Percentiles rank a stretch among this genome's conserved stretches.
These are phyloP conservation scores for Magnolia officinalis DNA, from an alignment of 164 flowering plant genomes.

Conservation along the genomic window DNA sequence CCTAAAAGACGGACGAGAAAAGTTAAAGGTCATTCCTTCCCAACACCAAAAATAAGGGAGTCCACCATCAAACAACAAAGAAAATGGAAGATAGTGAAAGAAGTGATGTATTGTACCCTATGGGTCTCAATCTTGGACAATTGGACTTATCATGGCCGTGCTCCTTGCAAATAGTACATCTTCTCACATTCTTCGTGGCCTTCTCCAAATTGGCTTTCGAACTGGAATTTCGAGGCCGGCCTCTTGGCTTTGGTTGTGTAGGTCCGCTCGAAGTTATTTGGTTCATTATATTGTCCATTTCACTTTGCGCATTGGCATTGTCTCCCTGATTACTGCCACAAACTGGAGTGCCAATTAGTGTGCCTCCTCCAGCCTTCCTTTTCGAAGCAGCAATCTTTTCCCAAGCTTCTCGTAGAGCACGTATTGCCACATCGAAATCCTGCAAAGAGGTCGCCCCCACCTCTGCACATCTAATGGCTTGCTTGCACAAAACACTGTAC, in stretches of 20 bases:
- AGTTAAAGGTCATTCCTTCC: not conserved
- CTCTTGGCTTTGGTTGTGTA: constrained; percentile 11
- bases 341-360: not conserved
- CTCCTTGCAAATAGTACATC: constrained; percentile 12
- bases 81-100: not conserved
- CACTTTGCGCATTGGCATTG: constrained; percentile 1
- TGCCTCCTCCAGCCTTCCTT: constrained; percentile 39
- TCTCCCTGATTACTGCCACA: constrained; percentile 5
- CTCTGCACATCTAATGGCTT: constrained; percentile 19
- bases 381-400: constrained; percentile 51
- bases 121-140: constrained; percentile 12
- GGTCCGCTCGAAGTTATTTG: constrained; percentile 7
- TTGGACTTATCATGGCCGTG: constrained; percentile 4
- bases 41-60: not conserved
- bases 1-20: not conserved
- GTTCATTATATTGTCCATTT: constrained; percentile 3
- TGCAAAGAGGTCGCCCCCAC: constrained; percentile 16
- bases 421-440: constrained; percentile 15
- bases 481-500: constrained; percentile 15
- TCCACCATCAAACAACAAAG: not conserved
- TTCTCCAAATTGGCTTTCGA: constrained; percentile 4
- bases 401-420: constrained; percentile 39
- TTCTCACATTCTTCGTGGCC: constrained; percentile 5
- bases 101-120: constrained; percentile 7
- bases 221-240: constrained; percentile 8